These are phyloP conservation scores for Rutstroemia sp. DNA, from an alignment of 2,329 filamentous ascomycete species.

Conservation along the genomic window DNA sequence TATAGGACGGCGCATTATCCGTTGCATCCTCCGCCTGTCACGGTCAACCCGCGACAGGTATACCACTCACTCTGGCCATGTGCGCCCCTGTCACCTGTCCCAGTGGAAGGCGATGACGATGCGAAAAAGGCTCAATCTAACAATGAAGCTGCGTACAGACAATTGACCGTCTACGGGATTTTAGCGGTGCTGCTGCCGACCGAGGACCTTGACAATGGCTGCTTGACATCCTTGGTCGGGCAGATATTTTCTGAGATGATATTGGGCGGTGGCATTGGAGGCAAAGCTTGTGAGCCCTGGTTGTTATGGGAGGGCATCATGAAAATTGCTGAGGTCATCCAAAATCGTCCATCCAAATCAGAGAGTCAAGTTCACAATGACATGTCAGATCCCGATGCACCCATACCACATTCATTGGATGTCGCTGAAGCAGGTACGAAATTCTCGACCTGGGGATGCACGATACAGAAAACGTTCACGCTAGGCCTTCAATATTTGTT, in stretches of 20 bases:
- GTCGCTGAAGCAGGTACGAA: constrained; percentile 14
- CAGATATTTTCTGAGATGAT: constrained; percentile 90
- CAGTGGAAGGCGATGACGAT: constrained; percentile 40
- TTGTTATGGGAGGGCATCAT: constrained; percentile 78
- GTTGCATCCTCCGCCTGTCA: constrained; percentile 50
- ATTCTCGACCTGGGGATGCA: constrained; percentile 15
- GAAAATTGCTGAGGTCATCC: constrained; percentile 52
- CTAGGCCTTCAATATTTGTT: constrained; percentile 43
- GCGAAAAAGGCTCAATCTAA: constrained; percentile 54
- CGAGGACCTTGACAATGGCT: constrained; percentile 84
- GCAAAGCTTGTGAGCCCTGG: constrained; percentile 80
- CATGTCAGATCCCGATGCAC: constrained; percentile 29
- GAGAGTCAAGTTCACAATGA: constrained; percentile 26
- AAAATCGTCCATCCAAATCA: constrained; percentile 29
- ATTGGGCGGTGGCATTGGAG: constrained; percentile 71
- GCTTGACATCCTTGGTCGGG: constrained; percentile 72
- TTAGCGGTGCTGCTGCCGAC: constrained; percentile 81
- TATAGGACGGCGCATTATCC: constrained; percentile 62
- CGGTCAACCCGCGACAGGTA: constrained; percentile 55
- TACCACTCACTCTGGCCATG: constrained; percentile 83
- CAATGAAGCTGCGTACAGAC: constrained; percentile 78
- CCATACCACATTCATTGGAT: constrained; percentile 6
- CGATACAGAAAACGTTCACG: constrained; percentile 38
- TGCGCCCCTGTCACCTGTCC: constrained; percentile 72
- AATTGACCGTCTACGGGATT: constrained; percentile 76